Evolutionary conservation across 1,284 basidiomycete genomes (phyloP).

Genomic region (Agroathelia rolfsii): DNA sequence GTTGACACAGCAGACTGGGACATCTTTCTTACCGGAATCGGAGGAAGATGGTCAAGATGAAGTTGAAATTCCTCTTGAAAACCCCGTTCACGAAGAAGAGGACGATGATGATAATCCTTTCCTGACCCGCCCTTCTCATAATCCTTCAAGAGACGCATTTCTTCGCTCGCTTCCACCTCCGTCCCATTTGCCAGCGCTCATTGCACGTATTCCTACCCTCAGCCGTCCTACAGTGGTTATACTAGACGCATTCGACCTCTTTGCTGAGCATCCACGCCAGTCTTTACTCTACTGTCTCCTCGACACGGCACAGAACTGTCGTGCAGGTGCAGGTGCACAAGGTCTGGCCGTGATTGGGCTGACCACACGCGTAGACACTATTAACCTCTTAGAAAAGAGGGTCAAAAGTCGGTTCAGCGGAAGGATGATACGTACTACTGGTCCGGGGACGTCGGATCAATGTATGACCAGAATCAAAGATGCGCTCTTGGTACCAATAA

Average conservation of each 20-base stretch:
- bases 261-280: conserved; percentile 81
- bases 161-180: conserved; percentile 45
- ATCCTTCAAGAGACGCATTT: too few relatives aligned
- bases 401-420: conserved; percentile 95
- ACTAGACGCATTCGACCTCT: conserved; percentile 86
- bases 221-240: conserved; percentile 72
- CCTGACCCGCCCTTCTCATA: too few relatives aligned
- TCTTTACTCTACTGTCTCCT: conserved; percentile 85
- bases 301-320: conserved; percentile 68
- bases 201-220: conserved; percentile 71
- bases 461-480: conserved; percentile 43
- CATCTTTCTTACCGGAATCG: conserved; percentile 34
- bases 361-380: conserved; percentile 77
- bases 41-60: conserved; percentile 25
- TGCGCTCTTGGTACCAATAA: too few relatives aligned
- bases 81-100: conserved; percentile 10
- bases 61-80: conserved; percentile 14
- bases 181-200: conserved; percentile 71
- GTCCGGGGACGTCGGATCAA: conserved; percentile 37
- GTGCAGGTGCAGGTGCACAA: conserved; percentile 39
- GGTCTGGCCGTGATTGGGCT: conserved; percentile 81
- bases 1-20: conserved; percentile 58
- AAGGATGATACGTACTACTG: conserved; percentile 69
- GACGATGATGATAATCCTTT: conserved; percentile 31
- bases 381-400: conserved; percentile 84